Conservation (phyloP, 23 red algal genomes). For the Cyanidiococcus yangmingshanensis region DNA sequence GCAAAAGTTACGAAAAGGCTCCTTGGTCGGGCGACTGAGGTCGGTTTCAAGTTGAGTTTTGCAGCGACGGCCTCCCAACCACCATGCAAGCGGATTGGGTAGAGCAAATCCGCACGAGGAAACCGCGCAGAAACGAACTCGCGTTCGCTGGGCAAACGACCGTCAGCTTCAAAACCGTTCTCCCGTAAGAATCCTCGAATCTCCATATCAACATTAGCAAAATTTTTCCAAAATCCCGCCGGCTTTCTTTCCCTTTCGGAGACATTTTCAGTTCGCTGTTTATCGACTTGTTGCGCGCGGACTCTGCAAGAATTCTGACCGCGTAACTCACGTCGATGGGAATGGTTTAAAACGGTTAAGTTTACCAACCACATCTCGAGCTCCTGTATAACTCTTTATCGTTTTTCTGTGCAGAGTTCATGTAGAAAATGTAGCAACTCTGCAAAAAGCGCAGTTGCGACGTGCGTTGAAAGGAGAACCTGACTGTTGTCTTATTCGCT, state of each 20-base stretch:
- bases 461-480: no score
- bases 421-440: no score
- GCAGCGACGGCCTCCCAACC: slow-evolving; percentile 36
- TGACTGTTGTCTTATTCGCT: no score
- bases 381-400: no score
- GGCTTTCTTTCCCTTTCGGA: background rate
- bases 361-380: no score
- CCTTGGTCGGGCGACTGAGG: background rate
- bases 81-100: slow-evolving; percentile 41
- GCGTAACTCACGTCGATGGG: no score
- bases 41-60: slow-evolving; percentile 1
- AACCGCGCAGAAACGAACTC: background rate
- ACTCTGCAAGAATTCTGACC: no score
- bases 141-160: background rate
- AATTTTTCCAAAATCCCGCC: background rate
- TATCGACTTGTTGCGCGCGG: no score
- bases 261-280: no score
- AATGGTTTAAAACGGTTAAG: no score
- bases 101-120: slow-evolving; percentile 30
- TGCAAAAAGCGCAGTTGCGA: no score
- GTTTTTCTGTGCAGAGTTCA: no score
- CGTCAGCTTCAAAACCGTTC: background rate
- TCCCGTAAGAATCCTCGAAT: background rate
- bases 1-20: slow-evolving; percentile 2
- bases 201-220: background rate